These are phyloP conservation scores for Suillus variegatus DNA, from an alignment of 768 basidiomycete genomes.

Conservation along the genomic window DNA sequence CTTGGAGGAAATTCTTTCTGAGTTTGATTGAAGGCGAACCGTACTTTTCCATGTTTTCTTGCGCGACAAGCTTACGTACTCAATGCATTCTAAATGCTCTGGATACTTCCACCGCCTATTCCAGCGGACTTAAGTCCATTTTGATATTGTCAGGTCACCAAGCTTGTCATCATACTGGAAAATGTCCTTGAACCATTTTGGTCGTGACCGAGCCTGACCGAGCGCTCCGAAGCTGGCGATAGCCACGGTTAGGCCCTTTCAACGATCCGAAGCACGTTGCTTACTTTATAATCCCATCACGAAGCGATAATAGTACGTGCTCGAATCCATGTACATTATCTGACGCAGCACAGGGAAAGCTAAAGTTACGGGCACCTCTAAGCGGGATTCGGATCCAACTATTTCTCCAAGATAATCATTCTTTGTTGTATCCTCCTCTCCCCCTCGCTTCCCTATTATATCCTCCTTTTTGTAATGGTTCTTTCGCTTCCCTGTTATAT, in stretches of 20 bases:
- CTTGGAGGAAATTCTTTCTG: background rate
- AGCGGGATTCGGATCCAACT: background rate
- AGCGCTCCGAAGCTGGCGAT: background rate
- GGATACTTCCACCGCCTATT: background rate
- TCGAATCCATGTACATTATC: background rate
- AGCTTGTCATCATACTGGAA: background rate
- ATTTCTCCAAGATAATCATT: background rate
- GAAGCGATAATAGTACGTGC: background rate
- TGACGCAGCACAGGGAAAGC: background rate
- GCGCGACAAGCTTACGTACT: background rate
- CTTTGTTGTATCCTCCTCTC: background rate
- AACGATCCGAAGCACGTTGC: too few relatives aligned
- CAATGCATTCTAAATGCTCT: background rate
- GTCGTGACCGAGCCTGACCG: background rate
- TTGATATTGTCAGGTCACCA: background rate
- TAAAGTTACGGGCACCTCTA: background rate
- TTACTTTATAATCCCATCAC: background rate
- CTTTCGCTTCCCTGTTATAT: background rate
- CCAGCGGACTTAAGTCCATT: background rate
- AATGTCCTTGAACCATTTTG: background rate
- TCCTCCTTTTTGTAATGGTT: background rate
- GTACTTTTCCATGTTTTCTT: background rate
- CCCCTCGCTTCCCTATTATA: background rate
- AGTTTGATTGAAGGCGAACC: background rate
- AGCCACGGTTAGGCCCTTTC: background rate